Evolutionary conservation across 2,329 filamentous ascomycete genomes (phyloP).

Genomic region (Cercospora janseana): DNA sequence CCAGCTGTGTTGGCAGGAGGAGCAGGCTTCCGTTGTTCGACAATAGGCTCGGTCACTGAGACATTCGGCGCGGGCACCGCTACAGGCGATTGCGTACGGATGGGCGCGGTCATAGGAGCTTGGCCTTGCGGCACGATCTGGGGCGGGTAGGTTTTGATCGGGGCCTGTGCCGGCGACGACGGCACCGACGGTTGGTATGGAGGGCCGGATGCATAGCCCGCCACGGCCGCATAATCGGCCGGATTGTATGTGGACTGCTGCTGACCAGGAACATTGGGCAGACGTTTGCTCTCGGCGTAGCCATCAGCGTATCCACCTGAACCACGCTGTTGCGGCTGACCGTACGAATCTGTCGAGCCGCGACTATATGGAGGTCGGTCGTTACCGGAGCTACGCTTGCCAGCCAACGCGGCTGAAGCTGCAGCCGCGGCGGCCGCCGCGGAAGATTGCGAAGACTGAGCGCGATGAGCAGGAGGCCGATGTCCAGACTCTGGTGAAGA

Average conservation of each 20-base stretch:
- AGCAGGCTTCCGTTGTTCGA: slow-evolving; percentile 56
- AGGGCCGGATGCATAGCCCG: slow-evolving; percentile 34
- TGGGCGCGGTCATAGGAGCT: slow-evolving; percentile 42
- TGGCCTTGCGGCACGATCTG: slow-evolving; percentile 44
- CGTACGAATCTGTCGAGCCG: slow-evolving; percentile 42
- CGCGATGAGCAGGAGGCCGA: slow-evolving; percentile 49
- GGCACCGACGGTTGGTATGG: slow-evolving; percentile 44
- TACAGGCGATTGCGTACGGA: slow-evolving; percentile 39
- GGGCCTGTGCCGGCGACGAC: slow-evolving; percentile 53
- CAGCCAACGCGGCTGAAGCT: slow-evolving; percentile 36
- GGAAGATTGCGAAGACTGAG: slow-evolving; percentile 49
- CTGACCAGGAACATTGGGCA: slow-evolving; percentile 40
- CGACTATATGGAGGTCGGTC: slow-evolving; percentile 45
- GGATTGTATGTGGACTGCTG: slow-evolving; percentile 66
- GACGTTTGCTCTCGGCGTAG: slow-evolving; percentile 32
- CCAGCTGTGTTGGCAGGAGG: slow-evolving; percentile 68
- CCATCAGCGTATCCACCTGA: slow-evolving; percentile 38
- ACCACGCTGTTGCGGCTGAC: slow-evolving; percentile 26
- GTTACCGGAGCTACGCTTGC: slow-evolving; percentile 46
- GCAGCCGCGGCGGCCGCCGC: slow-evolving; percentile 49
- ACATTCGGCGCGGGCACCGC: slow-evolving; percentile 33
- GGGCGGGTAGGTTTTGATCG: slow-evolving; percentile 58
- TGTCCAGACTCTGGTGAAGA: slow-evolving; percentile 48
- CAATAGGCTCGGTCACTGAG: slow-evolving; percentile 31
- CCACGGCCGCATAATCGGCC: slow-evolving; percentile 63